phyloP scores from a whole-genome alignment of 2,329 filamentous ascomycete species.

The Diaporthe citriasiana region DNA sequence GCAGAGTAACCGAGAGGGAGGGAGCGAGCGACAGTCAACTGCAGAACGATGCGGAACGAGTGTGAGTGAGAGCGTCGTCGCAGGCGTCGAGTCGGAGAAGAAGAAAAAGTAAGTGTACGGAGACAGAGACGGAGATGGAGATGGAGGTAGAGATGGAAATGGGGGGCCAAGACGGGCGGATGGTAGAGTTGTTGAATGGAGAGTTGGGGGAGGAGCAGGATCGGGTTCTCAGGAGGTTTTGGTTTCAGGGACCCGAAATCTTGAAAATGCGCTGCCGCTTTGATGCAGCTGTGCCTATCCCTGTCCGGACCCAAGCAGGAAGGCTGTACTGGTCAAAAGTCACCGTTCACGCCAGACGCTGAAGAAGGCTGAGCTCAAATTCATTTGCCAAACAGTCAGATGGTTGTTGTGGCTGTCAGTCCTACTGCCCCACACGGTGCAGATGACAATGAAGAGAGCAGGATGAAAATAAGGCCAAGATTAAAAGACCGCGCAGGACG shows the following conservation, averaged over 20 bases:
- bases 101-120: background rate
- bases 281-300: constrained; percentile 31
- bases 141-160: background rate
- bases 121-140: constrained; percentile 20
- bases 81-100: background rate
- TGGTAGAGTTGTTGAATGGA: constrained; percentile 25
- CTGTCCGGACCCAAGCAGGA: constrained; percentile 17
- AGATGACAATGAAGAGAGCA: constrained; percentile 18
- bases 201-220: background rate
- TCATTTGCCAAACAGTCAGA: constrained; percentile 18
- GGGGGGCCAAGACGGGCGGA: constrained; percentile 24
- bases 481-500: background rate
- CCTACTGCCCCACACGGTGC: constrained; percentile 9
- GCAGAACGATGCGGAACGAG: constrained; percentile 22
- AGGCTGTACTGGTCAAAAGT: constrained; percentile 17
- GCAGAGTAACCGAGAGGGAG: background rate
- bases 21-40: constrained; percentile 7
- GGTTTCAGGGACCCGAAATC: constrained; percentile 33
- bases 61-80: background rate
- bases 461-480: background rate
- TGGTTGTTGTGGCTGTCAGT: constrained; percentile 7
- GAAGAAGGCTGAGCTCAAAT: constrained; percentile 25
- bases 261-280: constrained; percentile 35
- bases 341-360: background rate
- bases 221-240: constrained; percentile 22